Evolutionary conservation across 2,329 filamentous ascomycete genomes (phyloP).

Genomic region (Fusarium devonianum): DNA sequence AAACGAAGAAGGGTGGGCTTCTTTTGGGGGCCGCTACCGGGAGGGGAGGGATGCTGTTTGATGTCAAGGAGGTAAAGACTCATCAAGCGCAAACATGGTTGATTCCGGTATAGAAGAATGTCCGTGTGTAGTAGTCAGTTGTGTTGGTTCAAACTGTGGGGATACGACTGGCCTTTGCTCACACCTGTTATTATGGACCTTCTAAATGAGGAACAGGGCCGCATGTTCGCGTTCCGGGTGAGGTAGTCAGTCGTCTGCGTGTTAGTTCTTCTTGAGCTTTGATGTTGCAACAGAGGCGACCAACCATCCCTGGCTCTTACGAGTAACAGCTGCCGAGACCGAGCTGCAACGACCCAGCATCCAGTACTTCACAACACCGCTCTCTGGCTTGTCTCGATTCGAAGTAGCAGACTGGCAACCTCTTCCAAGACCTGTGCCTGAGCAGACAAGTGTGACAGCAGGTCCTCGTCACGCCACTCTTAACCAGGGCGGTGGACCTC

Average conservation of each 20-base stretch:
- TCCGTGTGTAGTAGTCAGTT: neutral
- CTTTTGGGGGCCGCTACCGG: neutral
- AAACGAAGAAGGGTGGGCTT: neutral
- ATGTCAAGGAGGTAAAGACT: constrained; percentile 12
- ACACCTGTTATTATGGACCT: constrained; percentile 1
- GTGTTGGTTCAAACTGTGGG: neutral
- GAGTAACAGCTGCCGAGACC: too few species aligned
- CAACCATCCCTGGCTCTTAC: too few species aligned
- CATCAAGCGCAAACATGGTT: constrained; percentile 5
- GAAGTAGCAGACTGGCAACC: neutral
- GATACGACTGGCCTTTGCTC: neutral
- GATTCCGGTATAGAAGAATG: neutral
- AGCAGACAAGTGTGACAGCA: neutral
- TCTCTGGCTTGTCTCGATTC: neutral
- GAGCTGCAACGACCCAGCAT: neutral
- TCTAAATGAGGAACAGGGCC: constrained; percentile 16
- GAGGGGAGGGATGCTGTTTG: constrained; percentile 17
- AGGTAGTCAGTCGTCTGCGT: too few species aligned
- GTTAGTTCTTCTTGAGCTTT: too few species aligned
- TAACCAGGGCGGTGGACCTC: neutral
- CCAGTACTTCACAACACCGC: constrained; percentile 3
- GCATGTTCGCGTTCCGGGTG: constrained; percentile 3
- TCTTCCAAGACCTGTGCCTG: neutral
- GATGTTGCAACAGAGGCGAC: too few species aligned
- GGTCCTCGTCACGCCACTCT: neutral